Evolutionary conservation across 1,284 basidiomycete species (phyloP).

Genomic region (Agroathelia rolfsii): DNA sequence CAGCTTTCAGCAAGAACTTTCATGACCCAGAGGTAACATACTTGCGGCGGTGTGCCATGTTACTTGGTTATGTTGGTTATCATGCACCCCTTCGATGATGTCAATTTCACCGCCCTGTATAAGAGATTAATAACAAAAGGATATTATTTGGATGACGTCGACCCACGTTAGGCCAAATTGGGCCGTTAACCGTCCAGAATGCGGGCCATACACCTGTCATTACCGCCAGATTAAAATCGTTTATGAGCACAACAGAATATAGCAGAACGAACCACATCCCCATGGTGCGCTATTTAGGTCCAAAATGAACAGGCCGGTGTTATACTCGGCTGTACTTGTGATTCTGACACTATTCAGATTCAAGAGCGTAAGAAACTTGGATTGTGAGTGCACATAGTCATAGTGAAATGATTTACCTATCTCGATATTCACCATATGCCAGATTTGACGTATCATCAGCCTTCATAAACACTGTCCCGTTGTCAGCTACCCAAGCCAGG

Average conservation of each 20-base stretch:
- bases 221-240: conserved; percentile 4
- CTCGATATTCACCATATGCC: neutral
- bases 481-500: neutral
- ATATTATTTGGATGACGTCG: conserved; percentile 1
- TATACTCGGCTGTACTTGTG: conserved; percentile 44
- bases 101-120: conserved; percentile 66
- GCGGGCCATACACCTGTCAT: conserved; percentile 54
- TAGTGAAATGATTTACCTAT: too few relatives aligned
- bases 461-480: neutral
- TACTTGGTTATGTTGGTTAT: conserved; percentile 68
- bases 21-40: conserved; percentile 17
- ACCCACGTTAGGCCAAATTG: conserved; percentile 45
- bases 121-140: conserved; percentile 1
- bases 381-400: too few relatives aligned
- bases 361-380: too few relatives aligned
- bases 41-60: conserved; percentile 61
- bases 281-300: conserved; percentile 60
- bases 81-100: conserved; percentile 71
- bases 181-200: conserved; percentile 49
- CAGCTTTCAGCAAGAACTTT: neutral
- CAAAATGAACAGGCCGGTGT: conserved; percentile 59
- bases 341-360: conserved; percentile 61
- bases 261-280: conserved; percentile 49
- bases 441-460: neutral
- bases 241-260: conserved; percentile 1